Evolutionary conservation across 2,329 filamentous ascomycete species (phyloP).

Genomic region (Juglanconis sp.): DNA sequence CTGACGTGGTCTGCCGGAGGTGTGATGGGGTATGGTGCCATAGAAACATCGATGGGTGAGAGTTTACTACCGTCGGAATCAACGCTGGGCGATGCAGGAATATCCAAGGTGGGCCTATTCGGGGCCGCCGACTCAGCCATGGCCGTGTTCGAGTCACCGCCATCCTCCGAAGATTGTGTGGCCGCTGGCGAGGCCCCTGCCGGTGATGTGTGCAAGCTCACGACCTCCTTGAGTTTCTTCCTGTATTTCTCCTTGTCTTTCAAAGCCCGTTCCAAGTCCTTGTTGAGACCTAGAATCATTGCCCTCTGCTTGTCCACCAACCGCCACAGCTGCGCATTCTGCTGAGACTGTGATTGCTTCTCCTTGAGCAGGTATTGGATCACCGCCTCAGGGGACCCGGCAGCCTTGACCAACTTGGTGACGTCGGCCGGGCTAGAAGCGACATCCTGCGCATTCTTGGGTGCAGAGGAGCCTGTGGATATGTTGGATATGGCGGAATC

Average conservation of each 20-base stretch:
- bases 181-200: slow-evolving; percentile 19
- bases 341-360: slow-evolving; percentile 81
- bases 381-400: slow-evolving; percentile 84
- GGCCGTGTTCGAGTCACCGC: slow-evolving; percentile 21
- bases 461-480: slow-evolving; percentile 57
- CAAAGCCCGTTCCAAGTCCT: slow-evolving; percentile 83
- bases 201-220: slow-evolving; percentile 39
- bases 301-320: slow-evolving; percentile 93
- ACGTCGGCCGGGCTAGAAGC: slow-evolving; percentile 70
- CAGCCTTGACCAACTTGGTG: slow-evolving; percentile 72
- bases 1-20: slow-evolving; percentile 52
- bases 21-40: slow-evolving; percentile 64
- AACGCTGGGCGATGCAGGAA: slow-evolving; percentile 46
- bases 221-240: slow-evolving; percentile 79
- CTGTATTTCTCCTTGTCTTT: slow-evolving; percentile 95
- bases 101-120: slow-evolving; percentile 30
- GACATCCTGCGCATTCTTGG: slow-evolving; percentile 57
- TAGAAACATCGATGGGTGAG: slow-evolving; percentile 56
- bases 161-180: slow-evolving; percentile 9
- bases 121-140: slow-evolving; percentile 27
- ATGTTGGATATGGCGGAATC: slow-evolving; percentile 86
- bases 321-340: slow-evolving; percentile 92
- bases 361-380: slow-evolving; percentile 87
- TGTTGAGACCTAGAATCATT: slow-evolving; percentile 91
- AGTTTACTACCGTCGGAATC: slow-evolving; percentile 50